Evolutionary conservation across 2,329 filamentous ascomycete genomes (phyloP).

Genomic region (Diplocarpon rosae): DNA sequence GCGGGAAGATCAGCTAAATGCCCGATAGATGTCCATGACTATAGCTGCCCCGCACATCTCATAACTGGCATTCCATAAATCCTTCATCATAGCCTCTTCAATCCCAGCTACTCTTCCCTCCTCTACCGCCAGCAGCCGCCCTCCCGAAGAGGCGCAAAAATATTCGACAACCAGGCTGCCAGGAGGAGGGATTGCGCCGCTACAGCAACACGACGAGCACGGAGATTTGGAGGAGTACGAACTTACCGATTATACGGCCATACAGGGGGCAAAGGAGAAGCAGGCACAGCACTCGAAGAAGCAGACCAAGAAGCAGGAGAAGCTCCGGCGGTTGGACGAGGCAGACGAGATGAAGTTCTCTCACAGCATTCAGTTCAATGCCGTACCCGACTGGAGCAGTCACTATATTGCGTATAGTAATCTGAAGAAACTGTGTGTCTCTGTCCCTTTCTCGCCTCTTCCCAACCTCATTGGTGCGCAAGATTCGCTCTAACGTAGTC

Average conservation of each 20-base stretch:
- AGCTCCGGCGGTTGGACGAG: slow-evolving; percentile 59
- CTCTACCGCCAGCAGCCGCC: slow-evolving; percentile 11
- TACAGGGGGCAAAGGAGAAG: slow-evolving; percentile 8
- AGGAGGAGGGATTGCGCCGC: slow-evolving; percentile 16
- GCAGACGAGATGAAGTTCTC: slow-evolving; percentile 98
- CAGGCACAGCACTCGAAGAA: slow-evolving; percentile 5
- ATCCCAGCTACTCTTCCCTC: slow-evolving; percentile 14
- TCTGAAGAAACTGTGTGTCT: slow-evolving; percentile 84
- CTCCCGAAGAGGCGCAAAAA: slow-evolving; percentile 7
- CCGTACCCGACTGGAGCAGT: slow-evolving; percentile 98
- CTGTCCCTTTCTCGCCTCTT: too few species aligned
- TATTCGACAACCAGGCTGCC: slow-evolving; percentile 15
- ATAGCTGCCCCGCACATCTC: neutral
- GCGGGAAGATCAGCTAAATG: neutral
- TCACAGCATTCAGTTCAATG: slow-evolving; percentile 98
- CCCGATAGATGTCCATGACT: neutral
- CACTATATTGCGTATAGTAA: slow-evolving; percentile 98
- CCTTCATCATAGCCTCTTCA: slow-evolving; percentile 20
- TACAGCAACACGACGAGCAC: slow-evolving; percentile 2
- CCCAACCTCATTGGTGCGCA: neutral
- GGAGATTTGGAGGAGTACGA: slow-evolving; percentile 23
- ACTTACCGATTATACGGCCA: slow-evolving; percentile 21
- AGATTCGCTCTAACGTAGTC: slow-evolving; percentile 4
- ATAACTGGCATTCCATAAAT: neutral
- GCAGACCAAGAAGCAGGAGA: slow-evolving; percentile 42